phyloP scores from a whole-genome alignment of 805 yeast genomes.

The Grigorovia yakushimaensis region DNA sequence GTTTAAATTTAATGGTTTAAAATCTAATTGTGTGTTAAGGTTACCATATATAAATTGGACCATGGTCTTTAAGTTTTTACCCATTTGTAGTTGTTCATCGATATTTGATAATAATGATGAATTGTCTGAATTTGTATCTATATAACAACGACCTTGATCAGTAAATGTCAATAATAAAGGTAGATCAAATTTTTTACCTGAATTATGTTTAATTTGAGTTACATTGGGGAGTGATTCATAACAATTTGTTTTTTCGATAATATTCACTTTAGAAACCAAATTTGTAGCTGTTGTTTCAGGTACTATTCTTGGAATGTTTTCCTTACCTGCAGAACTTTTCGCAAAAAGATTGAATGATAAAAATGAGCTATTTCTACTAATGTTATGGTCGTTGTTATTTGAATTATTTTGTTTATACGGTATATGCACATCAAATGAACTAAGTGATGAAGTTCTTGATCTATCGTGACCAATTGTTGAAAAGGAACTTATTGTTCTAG shows the following conservation, averaged over 20 bases:
- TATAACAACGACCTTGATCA: neutral
- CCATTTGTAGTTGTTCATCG: neutral
- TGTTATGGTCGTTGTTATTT: neutral
- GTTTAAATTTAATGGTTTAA: slow-evolving; percentile 12
- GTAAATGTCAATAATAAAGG: slow-evolving; percentile 4
- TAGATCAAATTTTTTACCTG: neutral
- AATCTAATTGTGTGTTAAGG: neutral
- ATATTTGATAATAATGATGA: neutral
- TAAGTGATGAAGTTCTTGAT: neutral
- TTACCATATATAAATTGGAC: slow-evolving; percentile 3
- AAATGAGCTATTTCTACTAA: neutral
- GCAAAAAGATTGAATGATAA: neutral
- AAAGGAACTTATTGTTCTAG: neutral
- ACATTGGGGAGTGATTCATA: too few relatives aligned
- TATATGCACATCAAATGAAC: neutral
- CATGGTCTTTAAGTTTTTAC: slow-evolving; percentile 1
- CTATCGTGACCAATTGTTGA: neutral
- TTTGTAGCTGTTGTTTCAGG: neutral
- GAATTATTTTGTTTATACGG: neutral
- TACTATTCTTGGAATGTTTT: neutral
- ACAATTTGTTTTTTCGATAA: too few relatives aligned
- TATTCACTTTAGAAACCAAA: neutral
- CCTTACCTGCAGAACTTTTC: neutral
- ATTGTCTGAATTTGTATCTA: neutral
- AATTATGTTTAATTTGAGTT: neutral